phyloP scores from a whole-genome alignment of 202 grass and related monocot species.

The Carex sylvatica region DNA sequence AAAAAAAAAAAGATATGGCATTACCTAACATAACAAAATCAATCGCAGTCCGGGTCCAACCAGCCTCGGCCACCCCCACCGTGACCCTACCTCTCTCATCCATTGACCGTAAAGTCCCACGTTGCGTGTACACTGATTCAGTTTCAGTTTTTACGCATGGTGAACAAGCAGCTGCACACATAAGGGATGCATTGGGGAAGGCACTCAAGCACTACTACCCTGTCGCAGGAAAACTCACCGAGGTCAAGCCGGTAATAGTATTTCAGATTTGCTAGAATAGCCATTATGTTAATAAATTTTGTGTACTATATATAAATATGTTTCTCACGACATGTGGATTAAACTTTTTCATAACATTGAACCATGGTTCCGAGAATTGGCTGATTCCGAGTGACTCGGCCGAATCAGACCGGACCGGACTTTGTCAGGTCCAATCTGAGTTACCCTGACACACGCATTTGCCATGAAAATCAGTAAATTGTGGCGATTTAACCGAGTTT shows the following conservation, averaged over 20 bases:
- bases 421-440: no score
- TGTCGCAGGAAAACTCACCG: not conserved
- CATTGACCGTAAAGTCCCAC: not conserved
- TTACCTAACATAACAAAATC: not conserved
- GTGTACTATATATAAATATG: no score
- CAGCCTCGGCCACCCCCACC: not conserved
- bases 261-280: not conserved
- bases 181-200: constrained; percentile 4
- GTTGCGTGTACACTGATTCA: not conserved
- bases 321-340: not conserved
- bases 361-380: no score
- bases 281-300: not conserved
- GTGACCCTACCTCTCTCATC: constrained; percentile 12
- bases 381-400: no score
- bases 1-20: not conserved
- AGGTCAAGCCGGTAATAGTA: not conserved
- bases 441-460: no score
- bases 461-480: no score
- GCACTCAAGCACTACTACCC: constrained; percentile 6
- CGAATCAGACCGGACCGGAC: no score
- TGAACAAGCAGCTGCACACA: not conserved
- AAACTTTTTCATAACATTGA: not conserved
- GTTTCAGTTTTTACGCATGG: not conserved
- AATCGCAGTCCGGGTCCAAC: not conserved
- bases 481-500: no score